phyloP scores from a whole-genome alignment of 1,284 basidiomycete species.

The Wolfiporia cocos region DNA sequence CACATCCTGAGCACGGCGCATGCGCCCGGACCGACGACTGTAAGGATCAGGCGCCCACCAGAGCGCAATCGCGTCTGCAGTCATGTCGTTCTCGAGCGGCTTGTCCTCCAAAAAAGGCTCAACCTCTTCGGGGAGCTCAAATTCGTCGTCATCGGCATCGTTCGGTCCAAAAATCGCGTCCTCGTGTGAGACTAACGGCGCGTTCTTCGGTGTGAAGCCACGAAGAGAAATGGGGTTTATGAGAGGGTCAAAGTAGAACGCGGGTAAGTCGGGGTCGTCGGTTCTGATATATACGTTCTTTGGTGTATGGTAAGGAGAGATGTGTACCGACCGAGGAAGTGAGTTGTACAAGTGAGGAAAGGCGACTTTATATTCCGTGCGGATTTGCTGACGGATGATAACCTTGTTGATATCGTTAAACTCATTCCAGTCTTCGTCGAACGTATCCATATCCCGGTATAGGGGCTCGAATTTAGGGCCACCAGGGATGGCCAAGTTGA shows the following conservation, averaged over 20 bases:
- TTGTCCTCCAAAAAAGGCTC: slow-evolving; percentile 82
- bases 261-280: slow-evolving; percentile 98
- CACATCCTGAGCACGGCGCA: slow-evolving; percentile 91
- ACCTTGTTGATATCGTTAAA: slow-evolving; percentile 99
- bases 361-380: slow-evolving; percentile 99
- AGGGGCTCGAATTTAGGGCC: slow-evolving; percentile 97
- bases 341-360: slow-evolving; percentile 99
- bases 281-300: slow-evolving; percentile 99
- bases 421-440: slow-evolving; percentile 99
- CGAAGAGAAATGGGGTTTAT: slow-evolving; percentile 95
- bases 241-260: slow-evolving; percentile 98
- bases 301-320: slow-evolving; percentile 91
- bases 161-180: slow-evolving; percentile 87
- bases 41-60: slow-evolving; percentile 99
- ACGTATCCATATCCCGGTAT: slow-evolving; percentile 93
- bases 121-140: slow-evolving; percentile 79
- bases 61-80: slow-evolving; percentile 94
- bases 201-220: slow-evolving; percentile 79
- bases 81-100: slow-evolving; percentile 85
- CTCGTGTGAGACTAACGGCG: slow-evolving; percentile 82
- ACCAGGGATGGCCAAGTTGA: slow-evolving; percentile 98
- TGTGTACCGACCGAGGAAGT: slow-evolving; percentile 90
- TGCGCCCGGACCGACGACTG: slow-evolving; percentile 87
- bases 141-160: slow-evolving; percentile 82
- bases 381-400: slow-evolving; percentile 97